Conservation (phyloP, 2,329 filamentous ascomycete species). For the Colletotrichum caudatum region DNA sequence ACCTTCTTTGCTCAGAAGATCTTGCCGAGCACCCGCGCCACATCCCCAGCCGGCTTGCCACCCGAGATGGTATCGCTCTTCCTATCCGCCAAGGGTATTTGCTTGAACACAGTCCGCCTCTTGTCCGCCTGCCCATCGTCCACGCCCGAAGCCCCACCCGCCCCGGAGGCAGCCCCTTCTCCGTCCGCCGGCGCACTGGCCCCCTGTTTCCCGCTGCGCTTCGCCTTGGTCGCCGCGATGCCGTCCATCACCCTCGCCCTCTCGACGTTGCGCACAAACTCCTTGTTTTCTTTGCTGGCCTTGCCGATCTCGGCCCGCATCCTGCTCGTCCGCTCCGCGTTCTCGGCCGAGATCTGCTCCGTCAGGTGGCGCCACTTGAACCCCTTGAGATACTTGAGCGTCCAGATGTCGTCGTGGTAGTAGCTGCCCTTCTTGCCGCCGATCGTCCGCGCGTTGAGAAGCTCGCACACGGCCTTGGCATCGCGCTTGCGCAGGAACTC, state of each 20-base stretch:
- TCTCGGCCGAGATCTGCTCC: slow-evolving; percentile 84
- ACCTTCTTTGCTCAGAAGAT: slow-evolving; percentile 63
- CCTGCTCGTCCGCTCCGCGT: slow-evolving; percentile 80
- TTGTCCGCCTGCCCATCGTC: slow-evolving; percentile 45
- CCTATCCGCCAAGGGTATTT: slow-evolving; percentile 70
- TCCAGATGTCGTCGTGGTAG: slow-evolving; percentile 91
- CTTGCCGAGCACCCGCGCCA: slow-evolving; percentile 72
- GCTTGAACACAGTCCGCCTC: slow-evolving; percentile 71
- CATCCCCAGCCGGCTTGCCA: slow-evolving; percentile 66
- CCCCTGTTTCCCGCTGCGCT: slow-evolving; percentile 54
- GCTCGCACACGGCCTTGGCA: slow-evolving; percentile 80
- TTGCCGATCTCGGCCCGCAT: slow-evolving; percentile 83
- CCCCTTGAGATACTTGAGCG: slow-evolving; percentile 81
- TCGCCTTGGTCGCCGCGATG: slow-evolving; percentile 73
- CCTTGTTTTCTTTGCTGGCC: slow-evolving; percentile 82
- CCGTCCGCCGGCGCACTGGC: slow-evolving; percentile 44
- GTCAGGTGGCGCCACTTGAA: slow-evolving; percentile 86
- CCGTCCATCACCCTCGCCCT: slow-evolving; percentile 82
- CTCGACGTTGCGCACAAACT: slow-evolving; percentile 84
- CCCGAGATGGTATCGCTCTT: slow-evolving; percentile 56
- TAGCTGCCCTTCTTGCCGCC: slow-evolving; percentile 87
- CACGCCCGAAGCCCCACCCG: slow-evolving; percentile 39
- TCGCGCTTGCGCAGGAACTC: slow-evolving; percentile 83
- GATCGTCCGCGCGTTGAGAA: slow-evolving; percentile 81
- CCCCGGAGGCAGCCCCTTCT: slow-evolving; percentile 41